These are phyloP conservation scores for Cyberlindnera euphorbiiphila DNA, from an alignment of 805 yeast species.

Conservation along the genomic window DNA sequence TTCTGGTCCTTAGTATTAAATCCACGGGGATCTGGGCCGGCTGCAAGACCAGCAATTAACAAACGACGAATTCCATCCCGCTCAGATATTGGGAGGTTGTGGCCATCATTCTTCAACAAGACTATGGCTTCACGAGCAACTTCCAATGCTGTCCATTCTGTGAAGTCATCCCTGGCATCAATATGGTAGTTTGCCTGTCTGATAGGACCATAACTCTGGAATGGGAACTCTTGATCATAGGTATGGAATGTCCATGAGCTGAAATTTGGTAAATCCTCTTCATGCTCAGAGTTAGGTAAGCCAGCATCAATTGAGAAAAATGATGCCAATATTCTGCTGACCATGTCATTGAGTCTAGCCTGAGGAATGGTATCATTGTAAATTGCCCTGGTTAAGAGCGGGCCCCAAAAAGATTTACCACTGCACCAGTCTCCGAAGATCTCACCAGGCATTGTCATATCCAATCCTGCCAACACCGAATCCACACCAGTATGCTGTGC, in stretches of 20 bases:
- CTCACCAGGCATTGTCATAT: conserved; percentile 66
- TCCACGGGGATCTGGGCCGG: conserved; percentile 48
- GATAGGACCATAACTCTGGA: conserved; percentile 51
- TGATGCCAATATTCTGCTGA: conserved; percentile 52
- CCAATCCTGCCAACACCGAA: conserved; percentile 55
- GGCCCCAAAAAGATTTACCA: conserved; percentile 56
- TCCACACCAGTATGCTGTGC: conserved; percentile 57
- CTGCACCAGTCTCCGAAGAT: conserved; percentile 48
- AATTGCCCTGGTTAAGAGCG: conserved; percentile 50
- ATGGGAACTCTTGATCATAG: conserved; percentile 50
- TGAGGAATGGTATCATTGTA: conserved; percentile 53
- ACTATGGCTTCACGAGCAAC: conserved; percentile 58
- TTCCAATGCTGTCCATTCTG: conserved; percentile 45
- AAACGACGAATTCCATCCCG: conserved; percentile 39
- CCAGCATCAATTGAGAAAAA: conserved; percentile 43
- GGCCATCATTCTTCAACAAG: conserved; percentile 49
- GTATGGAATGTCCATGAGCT: conserved; percentile 57
- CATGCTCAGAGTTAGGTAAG: conserved; percentile 34
- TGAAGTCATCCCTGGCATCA: conserved; percentile 46
- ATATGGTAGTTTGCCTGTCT: conserved; percentile 50
- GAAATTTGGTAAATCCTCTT: conserved; percentile 46
- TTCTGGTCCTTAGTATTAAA: conserved; percentile 51
- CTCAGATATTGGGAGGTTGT: conserved; percentile 46
- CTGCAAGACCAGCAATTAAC: conserved; percentile 50
- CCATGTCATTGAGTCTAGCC: conserved; percentile 59